phyloP scores from a whole-genome alignment of 2,329 filamentous ascomycete species.

The Pestalotiopsis sp. region DNA sequence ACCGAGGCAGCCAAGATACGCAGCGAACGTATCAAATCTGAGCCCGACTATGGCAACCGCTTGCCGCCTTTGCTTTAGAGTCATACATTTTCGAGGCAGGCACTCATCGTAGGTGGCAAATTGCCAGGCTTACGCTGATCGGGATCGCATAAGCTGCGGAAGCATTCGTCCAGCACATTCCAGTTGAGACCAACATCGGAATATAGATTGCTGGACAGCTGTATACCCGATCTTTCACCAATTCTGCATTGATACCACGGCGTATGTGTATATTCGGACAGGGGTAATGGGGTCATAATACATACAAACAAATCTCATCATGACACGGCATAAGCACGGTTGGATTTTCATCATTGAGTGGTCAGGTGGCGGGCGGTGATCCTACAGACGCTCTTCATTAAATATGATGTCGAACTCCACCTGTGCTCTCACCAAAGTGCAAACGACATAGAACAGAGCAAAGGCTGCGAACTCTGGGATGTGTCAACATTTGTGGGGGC shows the following conservation, averaged over 20 bases:
- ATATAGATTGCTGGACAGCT: not conserved
- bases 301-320: conserved; percentile 1
- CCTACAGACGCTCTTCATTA: not conserved
- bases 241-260: conserved; percentile 9
- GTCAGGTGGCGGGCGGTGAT: conserved; percentile 1
- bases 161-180: not conserved
- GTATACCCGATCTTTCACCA: not conserved
- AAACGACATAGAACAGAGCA: conserved; percentile 13
- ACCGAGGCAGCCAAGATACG: conserved; percentile 70
- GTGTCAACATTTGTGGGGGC: not conserved
- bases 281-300: not conserved
- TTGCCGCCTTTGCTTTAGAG: conserved; percentile 10
- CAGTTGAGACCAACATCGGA: not conserved
- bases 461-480: not conserved
- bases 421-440: not conserved
- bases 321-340: not conserved
- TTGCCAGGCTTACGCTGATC: not conserved
- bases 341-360: not conserved
- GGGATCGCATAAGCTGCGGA: not conserved
- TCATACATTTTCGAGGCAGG: not conserved
- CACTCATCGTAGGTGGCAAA: not conserved
- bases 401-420: not conserved
- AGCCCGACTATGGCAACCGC: conserved; percentile 36
- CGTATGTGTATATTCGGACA: conserved; percentile 8
- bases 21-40: conserved; percentile 49